phyloP scores from a whole-genome alignment of 75 land plant species.

The Pinus tabuliformis region DNA sequence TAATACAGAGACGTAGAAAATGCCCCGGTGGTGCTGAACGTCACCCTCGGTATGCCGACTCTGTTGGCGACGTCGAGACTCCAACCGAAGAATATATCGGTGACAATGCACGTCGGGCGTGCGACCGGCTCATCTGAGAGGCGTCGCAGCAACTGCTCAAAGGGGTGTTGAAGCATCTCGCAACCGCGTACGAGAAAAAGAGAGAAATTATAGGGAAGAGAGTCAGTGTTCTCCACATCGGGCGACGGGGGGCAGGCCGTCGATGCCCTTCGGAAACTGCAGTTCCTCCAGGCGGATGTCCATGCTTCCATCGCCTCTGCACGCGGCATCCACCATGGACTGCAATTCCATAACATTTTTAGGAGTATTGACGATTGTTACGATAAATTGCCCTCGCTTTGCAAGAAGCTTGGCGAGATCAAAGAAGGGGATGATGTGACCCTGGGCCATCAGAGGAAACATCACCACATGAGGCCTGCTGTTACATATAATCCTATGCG shows the following conservation, averaged over 20 bases:
- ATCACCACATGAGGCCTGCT: slow-evolving; percentile 20
- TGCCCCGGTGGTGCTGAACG: slow-evolving; percentile 33
- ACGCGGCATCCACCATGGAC: slow-evolving; percentile 4
- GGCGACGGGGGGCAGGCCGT: slow-evolving; percentile 34
- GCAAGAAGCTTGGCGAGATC: too few relatives aligned
- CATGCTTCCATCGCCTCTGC: neutral
- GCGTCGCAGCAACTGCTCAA: too few relatives aligned
- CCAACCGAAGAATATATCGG: too few relatives aligned
- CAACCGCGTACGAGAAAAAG: slow-evolving; percentile 9
- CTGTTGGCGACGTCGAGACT: too few relatives aligned
- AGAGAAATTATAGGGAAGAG: slow-evolving; percentile 13
- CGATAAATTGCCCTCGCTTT: too few relatives aligned
- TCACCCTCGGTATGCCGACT: too few relatives aligned
- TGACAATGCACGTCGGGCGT: too few relatives aligned
- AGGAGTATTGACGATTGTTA: slow-evolving; percentile 35
- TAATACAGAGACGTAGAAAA: slow-evolving; percentile 21
- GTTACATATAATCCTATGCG: neutral
- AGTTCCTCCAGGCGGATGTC: slow-evolving; percentile 19
- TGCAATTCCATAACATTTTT: slow-evolving; percentile 17
- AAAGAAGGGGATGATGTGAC: too few relatives aligned
- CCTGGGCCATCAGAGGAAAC: too few relatives aligned
- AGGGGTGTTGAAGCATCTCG: too few relatives aligned
- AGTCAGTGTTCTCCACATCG: slow-evolving; percentile 32
- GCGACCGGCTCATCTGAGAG: too few relatives aligned
- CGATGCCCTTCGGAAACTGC: slow-evolving; percentile 27